Evolutionary conservation across 306 rosid genomes (phyloP).

Genomic region (Carpinus fangiana): DNA sequence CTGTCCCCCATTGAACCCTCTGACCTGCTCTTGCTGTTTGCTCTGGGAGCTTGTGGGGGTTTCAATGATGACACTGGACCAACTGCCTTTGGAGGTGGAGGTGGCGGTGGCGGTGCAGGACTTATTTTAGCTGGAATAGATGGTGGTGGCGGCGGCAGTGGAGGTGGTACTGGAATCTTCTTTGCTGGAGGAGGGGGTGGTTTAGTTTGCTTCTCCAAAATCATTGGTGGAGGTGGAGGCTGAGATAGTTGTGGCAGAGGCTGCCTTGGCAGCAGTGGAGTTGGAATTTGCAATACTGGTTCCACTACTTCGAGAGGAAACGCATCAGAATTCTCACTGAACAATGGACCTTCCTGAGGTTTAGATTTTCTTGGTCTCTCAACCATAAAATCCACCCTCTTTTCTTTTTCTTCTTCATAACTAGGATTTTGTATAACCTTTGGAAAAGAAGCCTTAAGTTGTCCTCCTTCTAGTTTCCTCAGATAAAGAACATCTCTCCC

Average conservation of each 20-base stretch:
- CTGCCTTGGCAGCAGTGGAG: conserved; percentile 13
- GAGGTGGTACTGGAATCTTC: conserved; percentile 21
- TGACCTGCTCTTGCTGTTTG: conserved; percentile 26
- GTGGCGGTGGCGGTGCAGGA: conserved; percentile 30
- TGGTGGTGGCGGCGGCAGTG: not conserved
- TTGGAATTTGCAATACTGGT: conserved; percentile 22
- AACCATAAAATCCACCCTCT: conserved; percentile 40
- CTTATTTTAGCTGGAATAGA: conserved; percentile 15
- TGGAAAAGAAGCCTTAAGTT: conserved; percentile 31
- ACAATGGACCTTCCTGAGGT: not conserved
- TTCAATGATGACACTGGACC: conserved; percentile 38
- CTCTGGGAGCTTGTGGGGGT: conserved; percentile 46
- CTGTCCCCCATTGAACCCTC: conserved; percentile 34
- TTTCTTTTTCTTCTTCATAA: conserved; percentile 45
- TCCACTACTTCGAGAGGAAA: conserved; percentile 13
- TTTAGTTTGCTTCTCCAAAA: conserved; percentile 34
- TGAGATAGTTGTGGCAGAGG: conserved; percentile 18
- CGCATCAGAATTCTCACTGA: not conserved
- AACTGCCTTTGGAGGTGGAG: conserved; percentile 37
- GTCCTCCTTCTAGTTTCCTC: conserved; percentile 47
- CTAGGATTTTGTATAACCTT: conserved; percentile 51
- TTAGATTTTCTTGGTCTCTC: conserved; percentile 27
- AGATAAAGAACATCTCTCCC: conserved; percentile 48
- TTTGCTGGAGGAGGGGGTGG: conserved; percentile 15
- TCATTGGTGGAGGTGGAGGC: conserved; percentile 30